phyloP scores from a whole-genome alignment of 2,329 filamentous ascomycete genomes.

The Beauveria pseudobassiana region DNA sequence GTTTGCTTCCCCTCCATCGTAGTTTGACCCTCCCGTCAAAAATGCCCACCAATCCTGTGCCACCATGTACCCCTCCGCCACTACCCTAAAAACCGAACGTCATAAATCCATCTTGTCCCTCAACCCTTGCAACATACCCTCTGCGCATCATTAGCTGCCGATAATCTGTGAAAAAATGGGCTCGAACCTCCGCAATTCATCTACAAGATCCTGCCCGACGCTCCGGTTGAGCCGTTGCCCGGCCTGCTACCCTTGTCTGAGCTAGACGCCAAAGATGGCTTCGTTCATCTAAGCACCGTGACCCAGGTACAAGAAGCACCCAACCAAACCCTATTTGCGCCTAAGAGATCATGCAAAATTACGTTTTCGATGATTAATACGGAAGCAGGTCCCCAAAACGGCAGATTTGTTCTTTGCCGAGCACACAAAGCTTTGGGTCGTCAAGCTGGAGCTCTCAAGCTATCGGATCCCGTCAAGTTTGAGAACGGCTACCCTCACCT shows the following conservation, averaged over 20 bases:
- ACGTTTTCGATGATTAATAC: neutral
- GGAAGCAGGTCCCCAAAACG: constrained; percentile 36
- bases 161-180: constrained; percentile 19
- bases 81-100: constrained; percentile 6
- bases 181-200: constrained; percentile 34
- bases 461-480: constrained; percentile 42
- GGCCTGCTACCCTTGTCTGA: constrained; percentile 48
- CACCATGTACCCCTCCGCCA: neutral
- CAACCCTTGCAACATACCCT: neutral
- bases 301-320: constrained; percentile 36
- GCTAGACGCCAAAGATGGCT: constrained; percentile 53
- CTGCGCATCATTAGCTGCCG: neutral
- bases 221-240: constrained; percentile 47
- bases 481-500: constrained; percentile 53
- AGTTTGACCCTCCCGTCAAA: no score
- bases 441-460: constrained; percentile 45
- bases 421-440: constrained; percentile 35
- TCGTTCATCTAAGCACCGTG: constrained; percentile 52
- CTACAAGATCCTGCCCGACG: constrained; percentile 53
- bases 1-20: no score
- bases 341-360: neutral
- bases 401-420: constrained; percentile 37
- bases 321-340: neutral
- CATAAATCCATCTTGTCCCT: neutral
- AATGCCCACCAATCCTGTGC: neutral